phyloP scores from a whole-genome alignment of 2,329 filamentous ascomycete species.

The Diplodia seriata region DNA sequence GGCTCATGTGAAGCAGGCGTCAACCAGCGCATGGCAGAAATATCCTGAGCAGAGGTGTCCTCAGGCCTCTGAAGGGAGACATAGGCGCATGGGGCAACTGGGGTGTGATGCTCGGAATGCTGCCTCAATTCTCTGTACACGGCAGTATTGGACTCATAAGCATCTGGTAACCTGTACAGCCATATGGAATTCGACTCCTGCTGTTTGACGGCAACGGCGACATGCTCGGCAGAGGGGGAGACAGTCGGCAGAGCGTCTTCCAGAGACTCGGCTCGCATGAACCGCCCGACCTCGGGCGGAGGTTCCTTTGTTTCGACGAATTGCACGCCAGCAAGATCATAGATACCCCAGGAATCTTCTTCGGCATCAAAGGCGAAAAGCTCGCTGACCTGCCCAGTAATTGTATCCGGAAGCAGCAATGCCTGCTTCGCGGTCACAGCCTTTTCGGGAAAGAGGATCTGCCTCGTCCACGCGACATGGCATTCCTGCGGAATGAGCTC shows the following conservation, averaged over 20 bases:
- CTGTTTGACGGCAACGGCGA: conserved; percentile 49
- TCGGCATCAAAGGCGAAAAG: conserved; percentile 51
- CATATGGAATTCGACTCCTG: conserved; percentile 49
- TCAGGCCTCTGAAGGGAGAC: conserved; percentile 46
- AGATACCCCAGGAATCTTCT: conserved; percentile 51
- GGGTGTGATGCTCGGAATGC: conserved; percentile 39
- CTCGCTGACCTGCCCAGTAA: conserved; percentile 49
- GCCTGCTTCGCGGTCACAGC: conserved; percentile 49
- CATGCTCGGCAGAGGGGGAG: conserved; percentile 47
- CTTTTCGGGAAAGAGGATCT: conserved; percentile 51
- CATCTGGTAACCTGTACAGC: conserved; percentile 48
- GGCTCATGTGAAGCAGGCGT: conserved; percentile 35
- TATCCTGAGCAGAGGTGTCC: conserved; percentile 45
- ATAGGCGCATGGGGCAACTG: conserved; percentile 48
- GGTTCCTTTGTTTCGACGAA: conserved; percentile 51
- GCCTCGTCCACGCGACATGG: conserved; percentile 48
- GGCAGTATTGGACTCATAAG: conserved; percentile 36
- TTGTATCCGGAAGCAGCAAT: conserved; percentile 48
- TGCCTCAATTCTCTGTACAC: conserved; percentile 41
- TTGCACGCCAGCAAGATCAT: conserved; percentile 47
- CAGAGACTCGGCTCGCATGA: conserved; percentile 48
- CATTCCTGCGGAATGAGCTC: conserved; percentile 47
- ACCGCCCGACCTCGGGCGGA: conserved; percentile 47
- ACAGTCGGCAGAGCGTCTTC: conserved; percentile 52
- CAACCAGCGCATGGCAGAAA: conserved; percentile 48